phyloP scores from a whole-genome alignment of 495 filamentous ascomycete genomes.

The Copromyces sp. region DNA sequence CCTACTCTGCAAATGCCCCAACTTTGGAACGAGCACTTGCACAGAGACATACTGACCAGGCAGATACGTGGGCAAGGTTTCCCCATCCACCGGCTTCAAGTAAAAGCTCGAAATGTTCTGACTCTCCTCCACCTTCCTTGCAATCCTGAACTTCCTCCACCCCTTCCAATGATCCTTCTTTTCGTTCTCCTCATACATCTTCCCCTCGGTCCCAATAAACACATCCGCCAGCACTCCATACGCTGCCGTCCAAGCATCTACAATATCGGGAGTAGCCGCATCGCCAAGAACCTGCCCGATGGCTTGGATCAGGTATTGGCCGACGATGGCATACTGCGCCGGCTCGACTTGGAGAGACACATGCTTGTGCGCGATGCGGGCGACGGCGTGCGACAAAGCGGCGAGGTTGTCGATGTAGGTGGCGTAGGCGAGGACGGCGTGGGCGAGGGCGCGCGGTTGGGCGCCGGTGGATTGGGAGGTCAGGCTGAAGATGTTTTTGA shows the following conservation, averaged over 20 bases:
- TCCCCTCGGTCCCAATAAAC: constrained; percentile 52
- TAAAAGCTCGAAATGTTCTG: constrained; percentile 54
- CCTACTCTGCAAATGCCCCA: constrained; percentile 51
- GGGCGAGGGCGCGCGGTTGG: constrained; percentile 56
- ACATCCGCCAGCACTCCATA: constrained; percentile 55
- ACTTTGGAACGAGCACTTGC: constrained; percentile 44
- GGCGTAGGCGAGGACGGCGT: constrained; percentile 59
- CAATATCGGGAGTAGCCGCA: constrained; percentile 55
- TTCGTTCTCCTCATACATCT: constrained; percentile 47
- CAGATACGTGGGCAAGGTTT: constrained; percentile 46
- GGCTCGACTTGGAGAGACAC: constrained; percentile 59
- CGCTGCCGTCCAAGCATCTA: constrained; percentile 54
- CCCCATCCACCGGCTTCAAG: constrained; percentile 50
- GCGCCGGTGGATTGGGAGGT: constrained; percentile 54
- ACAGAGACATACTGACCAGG: constrained; percentile 66
- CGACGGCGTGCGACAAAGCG: constrained; percentile 50
- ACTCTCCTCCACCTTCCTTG: constrained; percentile 48
- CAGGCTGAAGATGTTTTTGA: constrained; percentile 58
- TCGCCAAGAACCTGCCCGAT: constrained; percentile 58
- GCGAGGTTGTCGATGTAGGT: constrained; percentile 59
- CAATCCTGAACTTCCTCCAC: constrained; percentile 59
- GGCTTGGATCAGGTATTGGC: constrained; percentile 53
- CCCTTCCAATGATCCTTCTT: constrained; percentile 41
- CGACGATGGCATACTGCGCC: constrained; percentile 60
- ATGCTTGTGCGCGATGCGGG: constrained; percentile 67